Conservation (phyloP, 257 asterid genomes). For the Oldenlandia corymbosa region DNA sequence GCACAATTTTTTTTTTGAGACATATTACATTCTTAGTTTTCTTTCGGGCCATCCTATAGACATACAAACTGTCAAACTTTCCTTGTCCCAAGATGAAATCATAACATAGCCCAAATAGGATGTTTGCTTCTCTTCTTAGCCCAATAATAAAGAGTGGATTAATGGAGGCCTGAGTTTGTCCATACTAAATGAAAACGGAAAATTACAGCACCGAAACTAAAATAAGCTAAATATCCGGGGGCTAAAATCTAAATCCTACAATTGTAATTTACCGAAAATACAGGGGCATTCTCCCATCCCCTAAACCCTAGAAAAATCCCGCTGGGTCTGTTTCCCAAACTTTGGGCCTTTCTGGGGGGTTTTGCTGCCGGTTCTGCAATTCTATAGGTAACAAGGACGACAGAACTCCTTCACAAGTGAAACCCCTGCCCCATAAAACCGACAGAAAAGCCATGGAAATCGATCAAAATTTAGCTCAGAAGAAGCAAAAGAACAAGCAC, state of each 20-base stretch:
- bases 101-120: too few species aligned
- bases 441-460: conserved; percentile 30
- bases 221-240: too few species aligned
- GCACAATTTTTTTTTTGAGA: too few species aligned
- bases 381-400: conserved; percentile 34
- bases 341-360: conserved; percentile 34
- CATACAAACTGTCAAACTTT: too few species aligned
- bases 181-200: too few species aligned
- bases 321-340: neutral
- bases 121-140: too few species aligned
- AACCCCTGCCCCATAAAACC: conserved; percentile 25
- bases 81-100: too few species aligned
- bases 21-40: too few species aligned
- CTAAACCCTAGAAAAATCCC: conserved; percentile 15
- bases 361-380: neutral
- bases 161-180: too few species aligned
- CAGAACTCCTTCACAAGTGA: conserved; percentile 8
- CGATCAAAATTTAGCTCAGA: conserved; percentile 35
- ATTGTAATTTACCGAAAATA: neutral
- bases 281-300: conserved; percentile 19
- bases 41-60: too few species aligned
- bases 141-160: too few species aligned
- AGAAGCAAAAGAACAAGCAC: conserved; percentile 50
- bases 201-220: too few species aligned
- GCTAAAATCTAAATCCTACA: neutral